Evolutionary conservation across 352 stramenopile species (phyloP).

Genomic region (Ophiocytium majus): DNA sequence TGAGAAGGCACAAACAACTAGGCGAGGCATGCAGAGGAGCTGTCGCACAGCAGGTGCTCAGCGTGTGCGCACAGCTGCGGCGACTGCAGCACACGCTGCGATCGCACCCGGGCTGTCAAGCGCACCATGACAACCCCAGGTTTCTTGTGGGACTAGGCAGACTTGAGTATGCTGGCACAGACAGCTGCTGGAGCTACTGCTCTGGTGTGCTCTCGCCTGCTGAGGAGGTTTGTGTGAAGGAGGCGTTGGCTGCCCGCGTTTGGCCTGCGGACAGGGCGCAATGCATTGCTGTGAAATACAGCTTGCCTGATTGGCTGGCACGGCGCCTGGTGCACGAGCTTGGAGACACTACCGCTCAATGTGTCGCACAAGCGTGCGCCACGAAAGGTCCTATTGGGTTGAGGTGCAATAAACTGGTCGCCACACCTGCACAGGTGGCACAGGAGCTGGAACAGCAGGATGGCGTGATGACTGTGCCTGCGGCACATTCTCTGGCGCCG

Average conservation of each 20-base stretch:
- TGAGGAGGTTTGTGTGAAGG: neutral
- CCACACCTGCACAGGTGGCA: neutral
- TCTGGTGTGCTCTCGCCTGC: neutral
- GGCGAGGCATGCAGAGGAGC: neutral
- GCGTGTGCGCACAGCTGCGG: neutral
- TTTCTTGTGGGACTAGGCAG: neutral
- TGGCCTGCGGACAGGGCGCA: neutral
- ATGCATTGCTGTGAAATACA: neutral
- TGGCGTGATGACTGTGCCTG: neutral
- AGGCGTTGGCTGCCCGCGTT: neutral
- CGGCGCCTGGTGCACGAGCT: neutral
- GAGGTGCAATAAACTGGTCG: neutral
- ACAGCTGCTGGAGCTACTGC: too few relatives aligned
- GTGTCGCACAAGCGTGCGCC: neutral
- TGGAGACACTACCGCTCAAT: neutral
- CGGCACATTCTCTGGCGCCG: neutral
- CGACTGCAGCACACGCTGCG: neutral
- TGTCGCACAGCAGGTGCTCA: neutral
- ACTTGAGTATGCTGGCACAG: neutral
- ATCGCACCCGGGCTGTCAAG: neutral
- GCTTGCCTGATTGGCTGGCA: conserved; percentile 4
- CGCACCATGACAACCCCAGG: neutral
- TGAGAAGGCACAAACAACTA: neutral
- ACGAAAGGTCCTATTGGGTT: neutral
- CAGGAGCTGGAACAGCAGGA: neutral